A percentile compares a stretch with the other conserved stretches of the same genome.
Conservation (phyloP, 2,329 filamentous ascomycete species). For the Penicillium digitatum region DNA sequence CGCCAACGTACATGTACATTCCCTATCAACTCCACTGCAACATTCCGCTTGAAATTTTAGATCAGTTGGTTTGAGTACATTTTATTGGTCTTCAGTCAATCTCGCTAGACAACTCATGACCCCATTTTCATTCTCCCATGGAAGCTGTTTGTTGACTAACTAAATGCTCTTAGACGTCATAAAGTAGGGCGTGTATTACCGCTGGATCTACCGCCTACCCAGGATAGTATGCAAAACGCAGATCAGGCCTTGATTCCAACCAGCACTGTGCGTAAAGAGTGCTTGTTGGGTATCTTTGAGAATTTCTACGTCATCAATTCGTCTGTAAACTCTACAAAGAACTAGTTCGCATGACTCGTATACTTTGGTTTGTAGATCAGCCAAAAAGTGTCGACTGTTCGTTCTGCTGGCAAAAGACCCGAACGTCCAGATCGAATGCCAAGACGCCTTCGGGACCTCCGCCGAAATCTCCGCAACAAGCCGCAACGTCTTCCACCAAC, state of each 20-base stretch:
- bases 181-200: background rate
- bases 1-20: background rate
- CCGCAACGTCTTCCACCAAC: constrained; percentile 1
- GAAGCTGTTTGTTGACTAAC: constrained; percentile 10
- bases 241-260: background rate
- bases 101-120: background rate
- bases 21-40: background rate
- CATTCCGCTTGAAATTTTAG: background rate
- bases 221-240: background rate
- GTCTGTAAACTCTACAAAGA: background rate
- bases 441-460: constrained; percentile 22
- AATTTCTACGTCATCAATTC: background rate
- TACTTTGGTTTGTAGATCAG: background rate
- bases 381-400: background rate
- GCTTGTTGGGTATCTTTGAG: background rate
- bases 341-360: background rate
- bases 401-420: background rate
- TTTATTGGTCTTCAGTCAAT: background rate
- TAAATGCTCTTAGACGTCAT: constrained; percentile 24
- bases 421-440: constrained; percentile 9
- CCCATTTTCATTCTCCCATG: too few species aligned
- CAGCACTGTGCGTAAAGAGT: background rate
- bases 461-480: constrained; percentile 21
- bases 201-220: background rate
- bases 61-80: background rate